These are phyloP conservation scores for Boletus smithii DNA, from an alignment of 1,284 basidiomycete species.

Conservation along the genomic window DNA sequence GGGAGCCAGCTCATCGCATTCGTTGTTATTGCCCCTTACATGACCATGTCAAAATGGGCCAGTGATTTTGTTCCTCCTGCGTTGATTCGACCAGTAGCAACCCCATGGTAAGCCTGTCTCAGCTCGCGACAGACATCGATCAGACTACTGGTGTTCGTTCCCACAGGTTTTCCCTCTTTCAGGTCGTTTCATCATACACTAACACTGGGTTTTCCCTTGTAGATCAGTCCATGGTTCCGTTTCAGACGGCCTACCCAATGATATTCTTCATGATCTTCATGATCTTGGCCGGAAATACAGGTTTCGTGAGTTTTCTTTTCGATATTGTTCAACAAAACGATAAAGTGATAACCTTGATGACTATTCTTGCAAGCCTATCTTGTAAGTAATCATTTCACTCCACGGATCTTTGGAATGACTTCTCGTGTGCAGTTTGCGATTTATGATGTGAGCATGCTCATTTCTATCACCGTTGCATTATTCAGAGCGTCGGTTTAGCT, in stretches of 20 bases:
- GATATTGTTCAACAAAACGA: neutral
- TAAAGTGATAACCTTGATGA: neutral
- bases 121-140: neutral
- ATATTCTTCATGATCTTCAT: conserved; percentile 48
- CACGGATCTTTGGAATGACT: neutral
- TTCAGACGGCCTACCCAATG: conserved; percentile 80
- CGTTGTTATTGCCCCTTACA: conserved; percentile 77
- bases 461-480: neutral
- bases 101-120: conserved; percentile 51
- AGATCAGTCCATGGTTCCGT: conserved; percentile 88
- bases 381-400: conserved; percentile 46
- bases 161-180: conserved; percentile 83
- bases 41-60: conserved; percentile 52
- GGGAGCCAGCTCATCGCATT: conserved; percentile 65
- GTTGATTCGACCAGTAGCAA: conserved; percentile 49
- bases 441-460: conserved; percentile 29
- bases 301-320: conserved; percentile 64
- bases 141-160: neutral
- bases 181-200: conserved; percentile 84
- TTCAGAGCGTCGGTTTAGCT: conserved; percentile 46
- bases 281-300: conserved; percentile 89
- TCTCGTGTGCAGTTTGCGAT: conserved; percentile 23
- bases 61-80: conserved; percentile 55
- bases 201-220: conserved; percentile 88
- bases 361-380: conserved; percentile 54